Percentiles rank a stretch among this genome's conserved stretches.
These are phyloP conservation scores for Sugiyamaella neomexicana DNA, from an alignment of 1,139 yeast genomes.

Conservation along the genomic window DNA sequence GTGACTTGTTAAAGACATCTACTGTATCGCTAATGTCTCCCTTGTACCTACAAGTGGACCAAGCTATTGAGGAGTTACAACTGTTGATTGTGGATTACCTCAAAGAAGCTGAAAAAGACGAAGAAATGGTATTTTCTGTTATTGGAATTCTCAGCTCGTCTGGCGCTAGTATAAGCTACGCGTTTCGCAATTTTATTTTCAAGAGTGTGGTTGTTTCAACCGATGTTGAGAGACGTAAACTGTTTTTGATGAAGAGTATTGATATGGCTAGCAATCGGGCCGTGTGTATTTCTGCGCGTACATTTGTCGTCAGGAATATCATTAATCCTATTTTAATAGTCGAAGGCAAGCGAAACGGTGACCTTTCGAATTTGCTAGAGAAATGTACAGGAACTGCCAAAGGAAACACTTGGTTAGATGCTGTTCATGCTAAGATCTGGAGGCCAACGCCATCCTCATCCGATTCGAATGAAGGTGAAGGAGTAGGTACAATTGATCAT, in stretches of 20 bases:
- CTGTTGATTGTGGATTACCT: constrained; percentile 53
- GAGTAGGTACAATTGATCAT: constrained; percentile 70
- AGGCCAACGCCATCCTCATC: constrained; percentile 49
- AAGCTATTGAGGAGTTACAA: constrained; percentile 65
- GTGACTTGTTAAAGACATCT: constrained; percentile 49
- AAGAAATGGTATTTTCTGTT: constrained; percentile 48
- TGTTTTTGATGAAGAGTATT: constrained; percentile 55
- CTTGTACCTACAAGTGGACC: constrained; percentile 71
- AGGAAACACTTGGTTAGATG: constrained; percentile 56
- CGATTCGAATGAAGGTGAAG: constrained; percentile 41
- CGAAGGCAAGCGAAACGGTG: constrained; percentile 56
- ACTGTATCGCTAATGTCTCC: constrained; percentile 55
- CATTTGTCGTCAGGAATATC: constrained; percentile 61
- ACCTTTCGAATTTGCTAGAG: constrained; percentile 52
- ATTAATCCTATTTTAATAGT: constrained; percentile 66
- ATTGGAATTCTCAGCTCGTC: constrained; percentile 49
- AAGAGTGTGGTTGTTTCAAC: constrained; percentile 54
- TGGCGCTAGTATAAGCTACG: constrained; percentile 49
- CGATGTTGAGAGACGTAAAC: constrained; percentile 50
- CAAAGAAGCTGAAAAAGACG: constrained; percentile 40
- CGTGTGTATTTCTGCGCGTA: constrained; percentile 51
- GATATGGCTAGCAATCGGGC: constrained; percentile 43
- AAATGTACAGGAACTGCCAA: constrained; percentile 36
- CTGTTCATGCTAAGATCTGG: constrained; percentile 72
- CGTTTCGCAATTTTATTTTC: constrained; percentile 60